These are phyloP conservation scores for Starmerella ratchasimensis DNA, from an alignment of 805 yeast genomes.

Conservation along the genomic window DNA sequence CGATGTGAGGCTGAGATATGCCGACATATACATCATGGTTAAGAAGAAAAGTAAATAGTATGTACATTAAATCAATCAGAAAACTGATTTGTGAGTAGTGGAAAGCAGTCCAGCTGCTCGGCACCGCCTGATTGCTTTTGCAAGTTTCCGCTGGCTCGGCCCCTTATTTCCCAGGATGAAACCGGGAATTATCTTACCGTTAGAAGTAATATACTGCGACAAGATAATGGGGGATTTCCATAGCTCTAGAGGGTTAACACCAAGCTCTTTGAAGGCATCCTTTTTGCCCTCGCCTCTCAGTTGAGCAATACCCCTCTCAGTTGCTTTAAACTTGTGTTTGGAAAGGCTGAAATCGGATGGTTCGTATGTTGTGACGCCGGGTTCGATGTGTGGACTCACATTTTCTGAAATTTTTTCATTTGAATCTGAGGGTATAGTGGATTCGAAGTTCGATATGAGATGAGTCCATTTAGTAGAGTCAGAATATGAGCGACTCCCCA, in stretches of 20 bases:
- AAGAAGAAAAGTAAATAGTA: not conserved
- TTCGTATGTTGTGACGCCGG: too few species aligned
- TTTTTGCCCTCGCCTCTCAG: conserved; percentile 4
- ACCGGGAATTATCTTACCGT: conserved; percentile 68
- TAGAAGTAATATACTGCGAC: conserved; percentile 48
- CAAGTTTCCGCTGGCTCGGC: conserved; percentile 53
- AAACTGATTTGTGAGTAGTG: conserved; percentile 38
- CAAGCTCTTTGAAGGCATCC: conserved; percentile 18
- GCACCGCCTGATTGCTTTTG: conserved; percentile 68
- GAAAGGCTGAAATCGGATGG: conserved; percentile 63
- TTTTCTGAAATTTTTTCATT: conserved; percentile 18
- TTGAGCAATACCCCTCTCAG: conserved; percentile 28
- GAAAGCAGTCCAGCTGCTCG: conserved; percentile 70
- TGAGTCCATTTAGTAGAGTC: too few species aligned
- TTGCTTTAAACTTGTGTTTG: conserved; percentile 32
- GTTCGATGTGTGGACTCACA: conserved; percentile 37
- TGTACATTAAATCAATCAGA: conserved; percentile 4
- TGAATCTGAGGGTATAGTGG: too few species aligned
- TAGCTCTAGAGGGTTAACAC: conserved; percentile 48
- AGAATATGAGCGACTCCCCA: too few species aligned
- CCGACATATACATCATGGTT: not conserved
- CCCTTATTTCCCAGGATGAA: conserved; percentile 54
- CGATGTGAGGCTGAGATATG: too few species aligned
- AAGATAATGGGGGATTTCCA: conserved; percentile 61
- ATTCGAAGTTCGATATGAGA: too few species aligned